Evolutionary conservation across 495 filamentous ascomycete genomes (phyloP).

Genomic region (Achaetomiella virescens): DNA sequence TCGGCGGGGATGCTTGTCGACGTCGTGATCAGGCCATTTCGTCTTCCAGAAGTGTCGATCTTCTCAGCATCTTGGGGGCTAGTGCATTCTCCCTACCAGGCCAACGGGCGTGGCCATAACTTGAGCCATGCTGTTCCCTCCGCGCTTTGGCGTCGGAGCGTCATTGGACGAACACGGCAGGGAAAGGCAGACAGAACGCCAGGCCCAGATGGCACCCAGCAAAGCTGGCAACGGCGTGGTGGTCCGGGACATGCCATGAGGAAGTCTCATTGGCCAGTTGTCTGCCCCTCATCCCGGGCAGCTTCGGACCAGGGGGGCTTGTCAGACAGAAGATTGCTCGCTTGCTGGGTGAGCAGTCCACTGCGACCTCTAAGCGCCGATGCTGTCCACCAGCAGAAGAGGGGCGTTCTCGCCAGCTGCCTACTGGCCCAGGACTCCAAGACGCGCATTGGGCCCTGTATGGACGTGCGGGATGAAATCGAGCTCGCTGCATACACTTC

Average conservation of each 20-base stretch:
- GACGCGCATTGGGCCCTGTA: constrained; percentile 27
- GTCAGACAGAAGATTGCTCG: constrained; percentile 15
- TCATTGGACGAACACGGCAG: constrained; percentile 7
- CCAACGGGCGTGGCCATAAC: background rate
- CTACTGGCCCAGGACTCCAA: constrained; percentile 27
- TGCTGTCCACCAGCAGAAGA: constrained; percentile 30
- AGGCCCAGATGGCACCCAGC: constrained; percentile 16
- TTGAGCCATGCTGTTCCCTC: too few relatives aligned
- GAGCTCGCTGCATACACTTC: constrained; percentile 1
- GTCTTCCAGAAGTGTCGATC: too few relatives aligned
- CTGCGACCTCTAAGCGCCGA: constrained; percentile 33
- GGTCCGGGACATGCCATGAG: background rate
- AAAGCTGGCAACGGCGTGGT: constrained; percentile 24
- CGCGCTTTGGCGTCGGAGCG: background rate
- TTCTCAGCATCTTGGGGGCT: too few relatives aligned
- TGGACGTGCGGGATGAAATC: constrained; percentile 22
- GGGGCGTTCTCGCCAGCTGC: constrained; percentile 17
- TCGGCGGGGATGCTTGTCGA: too few relatives aligned
- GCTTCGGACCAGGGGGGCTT: constrained; percentile 11
- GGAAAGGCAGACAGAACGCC: constrained; percentile 6
- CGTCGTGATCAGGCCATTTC: too few relatives aligned
- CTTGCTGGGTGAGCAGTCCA: constrained; percentile 28
- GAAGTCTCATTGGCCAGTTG: constrained; percentile 19
- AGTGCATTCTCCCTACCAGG: too few relatives aligned
- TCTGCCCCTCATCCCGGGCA: constrained; percentile 13